Conservation (phyloP, 2,329 filamentous ascomycete species). For the Parasarocladium wereldwijsianum region DNA sequence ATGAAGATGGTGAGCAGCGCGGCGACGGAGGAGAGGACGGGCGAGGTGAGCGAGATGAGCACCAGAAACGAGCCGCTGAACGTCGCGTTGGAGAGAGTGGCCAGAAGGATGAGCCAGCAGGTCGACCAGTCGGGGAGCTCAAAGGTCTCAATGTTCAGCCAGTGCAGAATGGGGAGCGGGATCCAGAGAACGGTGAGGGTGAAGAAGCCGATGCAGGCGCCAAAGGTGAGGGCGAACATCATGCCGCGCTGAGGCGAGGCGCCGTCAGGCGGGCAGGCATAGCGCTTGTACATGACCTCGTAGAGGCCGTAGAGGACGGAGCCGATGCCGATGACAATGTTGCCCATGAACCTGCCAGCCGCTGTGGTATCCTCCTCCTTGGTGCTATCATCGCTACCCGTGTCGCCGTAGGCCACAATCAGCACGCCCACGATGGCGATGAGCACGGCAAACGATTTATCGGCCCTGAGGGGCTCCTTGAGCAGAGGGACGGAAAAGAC, state of each 20-base stretch:
- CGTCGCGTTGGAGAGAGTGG: slow-evolving; percentile 72
- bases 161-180: slow-evolving; percentile 72
- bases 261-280: slow-evolving; percentile 85
- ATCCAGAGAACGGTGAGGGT: slow-evolving; percentile 85
- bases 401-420: slow-evolving; percentile 87
- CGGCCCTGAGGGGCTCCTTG: slow-evolving; percentile 66
- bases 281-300: slow-evolving; percentile 90
- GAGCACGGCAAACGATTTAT: slow-evolving; percentile 75
- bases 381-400: slow-evolving; percentile 25
- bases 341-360: slow-evolving; percentile 62
- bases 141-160: slow-evolving; percentile 66
- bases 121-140: slow-evolving; percentile 65
- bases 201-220: slow-evolving; percentile 72
- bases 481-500: slow-evolving; percentile 87
- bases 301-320: slow-evolving; percentile 93
- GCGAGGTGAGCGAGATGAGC: slow-evolving; percentile 82
- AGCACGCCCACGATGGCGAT: slow-evolving; percentile 83
- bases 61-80: slow-evolving; percentile 91
- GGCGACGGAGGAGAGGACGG: slow-evolving; percentile 83
- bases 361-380: slow-evolving; percentile 32
- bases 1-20: slow-evolving; percentile 93
- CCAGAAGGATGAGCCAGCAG: slow-evolving; percentile 65
- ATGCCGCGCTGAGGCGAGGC: slow-evolving; percentile 75
- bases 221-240: slow-evolving; percentile 90
- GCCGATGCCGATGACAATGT: slow-evolving; percentile 80